Conservation (phyloP, 805 yeast genomes). For the Nakazawaea peltata region DNA sequence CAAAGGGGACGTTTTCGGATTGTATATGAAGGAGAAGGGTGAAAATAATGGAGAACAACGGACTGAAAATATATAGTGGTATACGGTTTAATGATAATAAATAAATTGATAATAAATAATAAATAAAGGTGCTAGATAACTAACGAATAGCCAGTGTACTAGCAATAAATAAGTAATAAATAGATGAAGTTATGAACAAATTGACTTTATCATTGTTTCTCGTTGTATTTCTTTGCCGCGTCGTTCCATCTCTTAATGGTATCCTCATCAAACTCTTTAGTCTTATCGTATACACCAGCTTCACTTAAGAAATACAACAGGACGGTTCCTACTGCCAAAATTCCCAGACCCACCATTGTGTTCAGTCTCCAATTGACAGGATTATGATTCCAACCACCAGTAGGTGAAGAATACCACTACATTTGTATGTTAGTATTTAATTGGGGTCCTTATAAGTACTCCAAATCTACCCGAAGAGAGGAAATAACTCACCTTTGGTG, state of each 20-base stretch:
- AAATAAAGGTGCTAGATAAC: no score
- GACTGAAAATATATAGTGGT: neutral
- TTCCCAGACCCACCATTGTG: conserved; percentile 31
- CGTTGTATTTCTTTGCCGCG: conserved; percentile 31
- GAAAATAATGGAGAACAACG: neutral
- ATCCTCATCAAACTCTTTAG: conserved; percentile 27
- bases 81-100: neutral
- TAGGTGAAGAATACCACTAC: conserved; percentile 30
- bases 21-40: conserved; percentile 16
- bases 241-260: conserved; percentile 36
- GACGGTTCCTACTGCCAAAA: conserved; percentile 25
- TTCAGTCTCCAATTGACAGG: conserved; percentile 43
- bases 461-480: no score
- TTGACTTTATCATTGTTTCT: neutral
- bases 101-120: conserved; percentile 1
- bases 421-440: conserved; percentile 15
- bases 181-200: neutral
- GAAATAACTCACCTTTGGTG: conserved; percentile 9
- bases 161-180: conserved; percentile 1
- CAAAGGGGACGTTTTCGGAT: conserved; percentile 16
- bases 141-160: no score
- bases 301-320: conserved; percentile 29
- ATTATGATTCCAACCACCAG: conserved; percentile 51
- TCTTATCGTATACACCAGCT: conserved; percentile 25
- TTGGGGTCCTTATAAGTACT: neutral